These are phyloP conservation scores for Emericellopsis atlantica DNA, from an alignment of 2,329 filamentous ascomycete genomes.

Conservation along the genomic window DNA sequence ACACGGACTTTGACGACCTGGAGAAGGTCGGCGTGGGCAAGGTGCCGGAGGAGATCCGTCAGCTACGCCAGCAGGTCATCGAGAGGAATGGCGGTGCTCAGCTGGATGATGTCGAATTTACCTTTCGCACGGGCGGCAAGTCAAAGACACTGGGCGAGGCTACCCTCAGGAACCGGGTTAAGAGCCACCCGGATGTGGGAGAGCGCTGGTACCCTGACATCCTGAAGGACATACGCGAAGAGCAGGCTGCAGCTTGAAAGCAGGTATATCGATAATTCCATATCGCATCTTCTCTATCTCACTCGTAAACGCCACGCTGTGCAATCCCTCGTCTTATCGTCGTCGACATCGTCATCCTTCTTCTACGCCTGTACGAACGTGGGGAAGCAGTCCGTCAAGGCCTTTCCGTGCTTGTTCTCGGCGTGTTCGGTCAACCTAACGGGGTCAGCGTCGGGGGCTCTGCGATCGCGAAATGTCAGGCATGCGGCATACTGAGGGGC, in stretches of 20 bases:
- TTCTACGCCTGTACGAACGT: conserved; percentile 14
- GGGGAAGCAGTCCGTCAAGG: conserved; percentile 60
- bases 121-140: conserved; percentile 58
- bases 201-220: conserved; percentile 68
- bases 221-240: conserved; percentile 40
- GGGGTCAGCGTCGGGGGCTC: no score
- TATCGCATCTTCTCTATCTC: neutral
- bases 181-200: conserved; percentile 78
- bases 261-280: no score
- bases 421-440: conserved; percentile 57
- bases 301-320: neutral
- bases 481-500: conserved; percentile 46
- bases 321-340: neutral
- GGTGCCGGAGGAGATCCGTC: conserved; percentile 50
- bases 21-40: conserved; percentile 42
- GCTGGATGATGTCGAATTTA: conserved; percentile 73
- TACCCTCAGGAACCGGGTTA: conserved; percentile 71
- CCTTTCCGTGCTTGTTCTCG: conserved; percentile 60
- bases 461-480: neutral
- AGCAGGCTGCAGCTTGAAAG: conserved; percentile 30
- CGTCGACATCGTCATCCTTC: neutral
- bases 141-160: conserved; percentile 66
- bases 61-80: conserved; percentile 46
- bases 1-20: conserved; percentile 69
- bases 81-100: conserved; percentile 38